Base-by-base conservation (phyloP, 495 filamentous ascomycete genomes). In the Penicillium simplicissimum region DNA sequence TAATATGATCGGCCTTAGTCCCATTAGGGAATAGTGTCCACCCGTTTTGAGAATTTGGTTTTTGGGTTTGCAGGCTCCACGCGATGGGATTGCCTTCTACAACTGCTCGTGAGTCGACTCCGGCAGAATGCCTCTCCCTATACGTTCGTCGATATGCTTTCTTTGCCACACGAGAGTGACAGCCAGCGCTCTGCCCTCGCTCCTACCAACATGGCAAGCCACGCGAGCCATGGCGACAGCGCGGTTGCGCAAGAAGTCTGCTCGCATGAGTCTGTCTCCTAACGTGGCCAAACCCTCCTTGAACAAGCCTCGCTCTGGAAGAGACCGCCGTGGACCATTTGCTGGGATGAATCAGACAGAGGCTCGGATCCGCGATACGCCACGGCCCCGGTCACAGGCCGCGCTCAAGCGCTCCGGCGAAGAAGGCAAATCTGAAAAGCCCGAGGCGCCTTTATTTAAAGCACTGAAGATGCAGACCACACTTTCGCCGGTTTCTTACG, bases 401-500 rank as follows among this genome's bases (percentile, higher is more conserved):
- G 78, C 72, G 37, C 67, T 78, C 55, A 79, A 70, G 63, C 70
- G 71, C 52, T 72, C 73, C 36, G 70, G 76, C 65, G 61, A 73
- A 8, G 74, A 72, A 21, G 59, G 71, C 42, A 72, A 67, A 35
- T 33, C 60, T 36, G 67, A 61, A 67, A 82, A 68, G 74, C 76
- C 59, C 70, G 77, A 81, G 4, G 81, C 71, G 61, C 80, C 81
- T 10, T 65, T 81, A 19, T 91, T 86, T 73, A 93, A 96, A 71
- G 94, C 95, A 8, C 79, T 98, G 74, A 98, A 95, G 77, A 98
- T 98, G 95, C 93, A 95, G 71, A 87, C 88, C 47, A 79, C 90
- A 0, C 75, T 98, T 57, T 75, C 87, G 9, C 82, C 86, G 7
- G 78, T 98, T 23, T 81, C 90, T 1, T 97, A 96, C 69, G 82